Percentiles rank a stretch among this genome's conserved stretches.
These are phyloP conservation scores for Mangifera indica DNA, from an alignment of 345 rosid species.

Conservation along the genomic window DNA sequence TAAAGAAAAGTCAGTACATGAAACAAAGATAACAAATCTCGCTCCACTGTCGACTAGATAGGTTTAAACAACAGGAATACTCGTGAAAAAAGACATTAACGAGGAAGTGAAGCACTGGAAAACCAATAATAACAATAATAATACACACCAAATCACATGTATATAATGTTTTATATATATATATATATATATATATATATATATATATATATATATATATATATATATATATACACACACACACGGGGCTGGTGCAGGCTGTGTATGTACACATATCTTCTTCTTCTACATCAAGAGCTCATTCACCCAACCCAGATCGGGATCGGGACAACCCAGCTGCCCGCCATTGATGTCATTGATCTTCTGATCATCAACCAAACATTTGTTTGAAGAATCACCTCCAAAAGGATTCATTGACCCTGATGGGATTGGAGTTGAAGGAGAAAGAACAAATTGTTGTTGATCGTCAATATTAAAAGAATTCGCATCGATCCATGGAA, in stretches of 20 bases:
- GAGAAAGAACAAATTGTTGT: slow-evolving; percentile 54
- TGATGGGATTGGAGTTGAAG: slow-evolving; percentile 45
- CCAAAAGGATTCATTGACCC: slow-evolving; percentile 17
- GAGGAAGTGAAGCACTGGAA: slow-evolving; percentile 3
- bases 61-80: background rate
- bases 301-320: slow-evolving; percentile 91
- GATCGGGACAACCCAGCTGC: slow-evolving; percentile 36
- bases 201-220: too few relatives aligned
- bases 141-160: slow-evolving; percentile 25
- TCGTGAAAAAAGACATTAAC: background rate
- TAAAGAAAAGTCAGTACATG: background rate
- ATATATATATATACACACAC: too few relatives aligned
- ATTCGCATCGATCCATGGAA: slow-evolving; percentile 49
- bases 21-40: background rate
- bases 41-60: too few relatives aligned
- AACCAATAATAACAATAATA: slow-evolving; percentile 11
- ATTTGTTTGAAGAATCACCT: slow-evolving; percentile 15
- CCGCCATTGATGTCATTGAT: background rate
- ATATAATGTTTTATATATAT: slow-evolving; percentile 13
- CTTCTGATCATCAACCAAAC: slow-evolving; percentile 8
- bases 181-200: too few relatives aligned
- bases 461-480: slow-evolving; percentile 29
- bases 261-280: slow-evolving; percentile 21
- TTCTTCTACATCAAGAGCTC: slow-evolving; percentile 66
- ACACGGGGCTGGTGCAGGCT: slow-evolving; percentile 23